phyloP scores from a whole-genome alignment of 345 rosid species.

The Brassica napus region Da-Ae NC_063451.1:38727001-38727500 shows the following conservation, averaged over 20 bases:
- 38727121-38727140: conserved; percentile 81
- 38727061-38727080: not conserved
- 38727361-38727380: conserved; percentile 7
- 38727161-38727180: conserved; percentile 62
- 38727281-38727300: conserved; percentile 59
- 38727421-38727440: conserved; percentile 68
- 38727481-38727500: conserved; percentile 44
- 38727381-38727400: conserved; percentile 69
- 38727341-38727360: not conserved
- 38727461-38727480: conserved; percentile 56
- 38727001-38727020: no score
- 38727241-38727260: conserved; percentile 24
- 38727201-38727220: conserved; percentile 58
- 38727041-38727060: not conserved
- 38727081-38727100: not conserved
- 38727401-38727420: conserved; percentile 82
- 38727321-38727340: not conserved
- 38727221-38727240: conserved; percentile 45
- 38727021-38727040: no score
- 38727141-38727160: conserved; percentile 81
- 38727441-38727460: conserved; percentile 30
- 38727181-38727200: conserved; percentile 71
- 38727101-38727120: conserved; percentile 53
- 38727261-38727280: conserved; percentile 46
- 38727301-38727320: conserved; percentile 8